A percentile compares a stretch with the other conserved stretches of the same genome.
These are phyloP conservation scores for slime mould (Dictyostelium discoideum) DNA, from an alignment of 78 protist species.

Conservation along the genomic window DNA sequence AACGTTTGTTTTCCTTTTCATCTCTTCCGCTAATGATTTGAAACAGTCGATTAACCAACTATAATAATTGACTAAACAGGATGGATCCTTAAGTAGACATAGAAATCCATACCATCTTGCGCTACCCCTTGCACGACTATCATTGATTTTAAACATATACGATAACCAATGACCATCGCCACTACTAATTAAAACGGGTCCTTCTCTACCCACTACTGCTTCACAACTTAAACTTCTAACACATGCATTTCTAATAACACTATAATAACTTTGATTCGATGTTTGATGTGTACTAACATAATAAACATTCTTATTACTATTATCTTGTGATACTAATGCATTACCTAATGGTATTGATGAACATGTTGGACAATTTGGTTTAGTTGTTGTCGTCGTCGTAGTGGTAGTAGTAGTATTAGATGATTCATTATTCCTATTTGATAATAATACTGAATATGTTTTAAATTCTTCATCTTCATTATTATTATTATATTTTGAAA, in stretches of 20 bases:
- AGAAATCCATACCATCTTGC: slow-evolving; percentile 56
- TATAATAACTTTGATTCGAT: slow-evolving; percentile 40
- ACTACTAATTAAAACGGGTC: slow-evolving; percentile 43
- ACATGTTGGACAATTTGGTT: slow-evolving; percentile 62
- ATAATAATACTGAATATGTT: not conserved
- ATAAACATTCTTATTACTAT: not conserved
- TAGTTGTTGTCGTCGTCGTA: too few species aligned
- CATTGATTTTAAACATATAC: slow-evolving; percentile 56
- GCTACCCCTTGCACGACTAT: slow-evolving; percentile 51
- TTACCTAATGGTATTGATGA: slow-evolving; percentile 25
- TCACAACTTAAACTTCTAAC: slow-evolving; percentile 54
- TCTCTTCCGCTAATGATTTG: slow-evolving; percentile 33
- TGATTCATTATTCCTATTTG: not conserved
- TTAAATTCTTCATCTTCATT: not conserved
- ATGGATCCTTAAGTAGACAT: not conserved
- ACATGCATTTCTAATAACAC: slow-evolving; percentile 45
- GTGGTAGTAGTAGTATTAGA: too few species aligned
- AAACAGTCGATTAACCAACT: slow-evolving; percentile 50
- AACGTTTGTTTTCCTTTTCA: slow-evolving; percentile 21
- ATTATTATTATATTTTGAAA: not conserved
- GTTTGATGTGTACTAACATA: slow-evolving; percentile 72
- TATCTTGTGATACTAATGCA: slow-evolving; percentile 51
- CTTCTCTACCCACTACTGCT: slow-evolving; percentile 62
- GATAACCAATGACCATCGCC: slow-evolving; percentile 27
- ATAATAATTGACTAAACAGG: slow-evolving; percentile 21